Evolutionary conservation across 306 rosid species (phyloP).

Genomic region (Betula pendula): DNA sequence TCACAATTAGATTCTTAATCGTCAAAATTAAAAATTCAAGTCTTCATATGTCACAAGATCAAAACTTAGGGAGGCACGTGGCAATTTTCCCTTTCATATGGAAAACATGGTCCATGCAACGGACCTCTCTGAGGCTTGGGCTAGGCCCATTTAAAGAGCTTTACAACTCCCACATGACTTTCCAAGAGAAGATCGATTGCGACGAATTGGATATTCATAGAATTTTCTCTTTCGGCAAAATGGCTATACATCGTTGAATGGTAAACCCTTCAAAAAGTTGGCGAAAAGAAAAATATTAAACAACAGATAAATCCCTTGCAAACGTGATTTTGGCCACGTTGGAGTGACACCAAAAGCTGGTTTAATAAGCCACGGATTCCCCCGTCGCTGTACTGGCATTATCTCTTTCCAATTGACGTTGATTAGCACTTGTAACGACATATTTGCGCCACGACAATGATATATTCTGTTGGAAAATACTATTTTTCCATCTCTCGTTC

Average conservation of each 20-base stretch:
- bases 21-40: too few species aligned
- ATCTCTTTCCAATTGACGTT: constrained; percentile 31
- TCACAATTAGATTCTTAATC: too few species aligned
- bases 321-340: not conserved
- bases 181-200: not conserved
- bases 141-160: not conserved
- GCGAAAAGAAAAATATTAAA: not conserved
- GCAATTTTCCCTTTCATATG: too few species aligned
- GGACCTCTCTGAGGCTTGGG: not conserved
- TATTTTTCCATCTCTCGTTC: too few species aligned
- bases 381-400: constrained; percentile 24
- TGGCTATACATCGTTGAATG: not conserved
- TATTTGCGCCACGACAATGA: not conserved
- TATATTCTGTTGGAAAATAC: too few species aligned
- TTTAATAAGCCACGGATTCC: not conserved
- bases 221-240: not conserved
- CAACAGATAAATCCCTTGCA: not conserved
- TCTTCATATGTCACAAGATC: too few species aligned
- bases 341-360: constrained; percentile 2
- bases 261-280: not conserved
- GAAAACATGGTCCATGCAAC: not conserved
- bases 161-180: not conserved
- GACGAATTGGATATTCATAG: not conserved
- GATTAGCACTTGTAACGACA: constrained; percentile 13
- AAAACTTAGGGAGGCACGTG: too few species aligned